These are phyloP conservation scores for Volutella citrinella DNA, from an alignment of 2,329 filamentous ascomycete genomes.

Conservation along the genomic window DNA sequence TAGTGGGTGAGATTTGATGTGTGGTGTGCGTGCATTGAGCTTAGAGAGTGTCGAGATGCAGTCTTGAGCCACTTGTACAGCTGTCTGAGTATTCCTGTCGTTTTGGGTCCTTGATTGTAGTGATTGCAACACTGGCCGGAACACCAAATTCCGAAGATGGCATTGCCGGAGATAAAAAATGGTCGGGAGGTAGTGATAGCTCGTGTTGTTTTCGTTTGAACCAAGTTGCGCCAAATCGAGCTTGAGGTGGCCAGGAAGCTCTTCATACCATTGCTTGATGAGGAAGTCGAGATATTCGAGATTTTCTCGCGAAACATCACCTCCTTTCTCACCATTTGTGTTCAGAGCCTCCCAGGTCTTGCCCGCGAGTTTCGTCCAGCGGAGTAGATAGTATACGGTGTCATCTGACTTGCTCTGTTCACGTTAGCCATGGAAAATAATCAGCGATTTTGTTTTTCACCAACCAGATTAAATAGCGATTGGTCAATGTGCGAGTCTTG, in stretches of 20 bases:
- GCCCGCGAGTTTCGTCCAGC: slow-evolving; percentile 6
- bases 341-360: slow-evolving; percentile 4
- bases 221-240: too few species aligned
- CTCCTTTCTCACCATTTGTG: background rate
- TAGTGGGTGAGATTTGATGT: slow-evolving; percentile 1
- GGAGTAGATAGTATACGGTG: background rate
- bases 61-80: slow-evolving; percentile 1
- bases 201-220: background rate
- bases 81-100: background rate
- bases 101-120: background rate
- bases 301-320: background rate
- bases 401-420: too few species aligned
- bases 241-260: background rate
- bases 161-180: slow-evolving; percentile 2
- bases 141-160: slow-evolving; percentile 5
- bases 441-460: too few species aligned
- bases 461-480: slow-evolving; percentile 1
- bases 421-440: too few species aligned
- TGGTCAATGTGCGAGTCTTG: slow-evolving; percentile 3
- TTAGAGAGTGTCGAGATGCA: background rate
- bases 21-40: slow-evolving; percentile 1
- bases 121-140: slow-evolving; percentile 5
- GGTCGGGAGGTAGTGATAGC: background rate
- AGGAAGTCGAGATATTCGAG: background rate
- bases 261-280: slow-evolving; percentile 1